Conservation (phyloP, 2,329 filamentous ascomycete genomes). For the Thermothelomyces thermophilus region DNA sequence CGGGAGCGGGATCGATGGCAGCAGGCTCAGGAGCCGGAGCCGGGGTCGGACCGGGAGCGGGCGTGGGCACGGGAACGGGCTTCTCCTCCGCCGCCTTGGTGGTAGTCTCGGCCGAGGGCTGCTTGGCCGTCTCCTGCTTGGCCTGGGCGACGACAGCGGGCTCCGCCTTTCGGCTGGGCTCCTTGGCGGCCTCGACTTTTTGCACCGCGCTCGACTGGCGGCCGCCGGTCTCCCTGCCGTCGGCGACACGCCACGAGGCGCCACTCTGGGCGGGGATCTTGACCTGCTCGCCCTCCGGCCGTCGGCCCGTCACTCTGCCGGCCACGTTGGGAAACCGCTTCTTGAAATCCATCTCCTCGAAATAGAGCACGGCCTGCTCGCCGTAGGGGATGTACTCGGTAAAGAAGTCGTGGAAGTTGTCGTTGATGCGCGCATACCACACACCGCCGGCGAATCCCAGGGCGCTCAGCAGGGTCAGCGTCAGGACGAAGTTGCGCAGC, state of each 20-base stretch:
- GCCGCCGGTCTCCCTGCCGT: constrained; percentile 48
- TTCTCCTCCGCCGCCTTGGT: constrained; percentile 27
- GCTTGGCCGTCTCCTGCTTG: constrained; percentile 23
- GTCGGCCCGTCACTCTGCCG: constrained; percentile 42
- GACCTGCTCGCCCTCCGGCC: constrained; percentile 60
- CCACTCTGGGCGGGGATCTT: constrained; percentile 82
- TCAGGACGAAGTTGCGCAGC: constrained; percentile 70
- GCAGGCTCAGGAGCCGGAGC: constrained; percentile 23
- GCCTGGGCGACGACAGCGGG: constrained; percentile 15
- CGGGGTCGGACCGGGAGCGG: background rate
- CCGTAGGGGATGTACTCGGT: constrained; percentile 94
- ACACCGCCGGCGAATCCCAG: constrained; percentile 82
- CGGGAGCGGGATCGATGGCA: constrained; percentile 12
- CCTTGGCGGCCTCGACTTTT: constrained; percentile 27
- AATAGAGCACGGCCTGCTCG: constrained; percentile 88
- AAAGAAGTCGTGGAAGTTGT: constrained; percentile 98
- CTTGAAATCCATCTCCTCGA: constrained; percentile 91
- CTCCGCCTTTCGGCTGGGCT: constrained; percentile 26
- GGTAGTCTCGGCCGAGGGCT: constrained; percentile 31
- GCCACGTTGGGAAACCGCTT: constrained; percentile 63
- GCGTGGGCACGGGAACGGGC: constrained; percentile 4
- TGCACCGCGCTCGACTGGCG: constrained; percentile 57
- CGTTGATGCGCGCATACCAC: constrained; percentile 86
- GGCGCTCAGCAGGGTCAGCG: constrained; percentile 67
- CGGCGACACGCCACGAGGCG: constrained; percentile 70